phyloP scores from a whole-genome alignment of 75 land plant genomes.

The Pseudotsuga menziesii region DNA sequence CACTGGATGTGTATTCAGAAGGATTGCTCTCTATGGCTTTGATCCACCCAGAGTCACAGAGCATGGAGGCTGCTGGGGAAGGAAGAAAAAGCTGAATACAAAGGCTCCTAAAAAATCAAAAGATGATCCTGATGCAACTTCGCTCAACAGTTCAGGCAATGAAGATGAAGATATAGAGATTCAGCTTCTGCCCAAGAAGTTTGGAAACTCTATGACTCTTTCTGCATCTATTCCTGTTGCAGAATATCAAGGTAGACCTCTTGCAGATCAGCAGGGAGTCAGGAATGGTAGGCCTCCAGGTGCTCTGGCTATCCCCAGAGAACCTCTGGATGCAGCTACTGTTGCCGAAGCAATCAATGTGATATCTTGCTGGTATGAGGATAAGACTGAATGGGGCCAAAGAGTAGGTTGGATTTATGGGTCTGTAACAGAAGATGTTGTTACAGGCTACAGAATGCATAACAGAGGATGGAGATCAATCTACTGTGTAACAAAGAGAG shows the following conservation, averaged over 20 bases:
- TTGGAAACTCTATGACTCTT: slow-evolving; percentile 61
- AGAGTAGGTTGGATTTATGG: slow-evolving; percentile 93
- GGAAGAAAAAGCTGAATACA: neutral
- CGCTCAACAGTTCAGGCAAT: slow-evolving; percentile 14
- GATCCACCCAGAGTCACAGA: slow-evolving; percentile 44
- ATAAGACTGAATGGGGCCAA: slow-evolving; percentile 85
- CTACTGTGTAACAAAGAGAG: slow-evolving; percentile 78
- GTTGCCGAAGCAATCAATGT: slow-evolving; percentile 91
- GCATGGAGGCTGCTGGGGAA: slow-evolving; percentile 1
- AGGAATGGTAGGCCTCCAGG: slow-evolving; percentile 76
- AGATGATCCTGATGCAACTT: neutral
- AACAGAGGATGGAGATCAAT: slow-evolving; percentile 90
- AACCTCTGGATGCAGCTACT: slow-evolving; percentile 84
- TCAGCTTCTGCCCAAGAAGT: slow-evolving; percentile 60
- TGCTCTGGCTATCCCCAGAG: slow-evolving; percentile 69
- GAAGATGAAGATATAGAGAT: slow-evolving; percentile 57
- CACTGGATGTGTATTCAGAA: slow-evolving; percentile 46
- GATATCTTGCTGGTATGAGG: slow-evolving; percentile 94
- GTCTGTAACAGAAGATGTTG: slow-evolving; percentile 92
- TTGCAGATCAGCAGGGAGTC: slow-evolving; percentile 55
- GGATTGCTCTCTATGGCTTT: slow-evolving; percentile 49
- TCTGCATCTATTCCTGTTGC: slow-evolving; percentile 79
- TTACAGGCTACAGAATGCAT: slow-evolving; percentile 92
- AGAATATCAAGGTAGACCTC: slow-evolving; percentile 77
- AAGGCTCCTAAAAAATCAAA: neutral